Percentiles rank a stretch among this genome's conserved stretches.
phyloP scores from a whole-genome alignment of 768 basidiomycete genomes.

The Lactifluus echinatus region DNA sequence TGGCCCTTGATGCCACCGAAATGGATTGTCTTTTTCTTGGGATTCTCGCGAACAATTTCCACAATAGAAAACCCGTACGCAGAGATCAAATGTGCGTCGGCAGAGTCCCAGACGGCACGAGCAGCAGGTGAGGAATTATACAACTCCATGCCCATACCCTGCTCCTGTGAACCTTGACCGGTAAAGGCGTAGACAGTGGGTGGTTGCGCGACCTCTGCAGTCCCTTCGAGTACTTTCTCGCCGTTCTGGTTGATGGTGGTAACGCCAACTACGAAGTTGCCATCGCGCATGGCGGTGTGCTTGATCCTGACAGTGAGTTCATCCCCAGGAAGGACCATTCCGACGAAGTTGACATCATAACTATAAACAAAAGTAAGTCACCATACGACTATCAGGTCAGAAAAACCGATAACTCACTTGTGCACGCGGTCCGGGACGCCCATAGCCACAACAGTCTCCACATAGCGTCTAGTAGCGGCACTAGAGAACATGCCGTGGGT shows the following conservation, averaged over 20 bases:
- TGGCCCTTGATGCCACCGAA: slow-evolving; percentile 99
- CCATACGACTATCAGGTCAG: background rate
- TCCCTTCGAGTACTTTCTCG: slow-evolving; percentile 87
- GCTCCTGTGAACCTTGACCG: slow-evolving; percentile 96
- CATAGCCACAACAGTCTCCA: slow-evolving; percentile 91
- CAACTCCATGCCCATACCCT: slow-evolving; percentile 99
- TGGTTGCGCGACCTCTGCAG: slow-evolving; percentile 89
- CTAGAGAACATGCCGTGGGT: slow-evolving; percentile 98
- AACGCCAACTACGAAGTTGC: slow-evolving; percentile 86
- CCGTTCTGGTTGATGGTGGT: slow-evolving; percentile 77
- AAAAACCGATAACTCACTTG: slow-evolving; percentile 45
- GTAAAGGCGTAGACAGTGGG: slow-evolving; percentile 95
- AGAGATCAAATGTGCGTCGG: slow-evolving; percentile 85
- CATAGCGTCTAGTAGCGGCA: slow-evolving; percentile 85
- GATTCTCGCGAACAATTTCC: slow-evolving; percentile 98
- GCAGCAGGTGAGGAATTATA: slow-evolving; percentile 91
- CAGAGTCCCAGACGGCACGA: slow-evolving; percentile 94
- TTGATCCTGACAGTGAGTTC: slow-evolving; percentile 79
- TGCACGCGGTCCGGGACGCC: slow-evolving; percentile 88
- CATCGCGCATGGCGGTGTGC: slow-evolving; percentile 86
- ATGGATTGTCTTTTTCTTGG: slow-evolving; percentile 96
- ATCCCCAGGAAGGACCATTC: slow-evolving; percentile 92
- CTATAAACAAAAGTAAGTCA: slow-evolving; percentile 31
- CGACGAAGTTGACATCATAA: slow-evolving; percentile 92
- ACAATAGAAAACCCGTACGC: slow-evolving; percentile 98